Base-by-base conservation (phyloP, 106 monocot genomes). In the Dendrobium officinale region DNA sequence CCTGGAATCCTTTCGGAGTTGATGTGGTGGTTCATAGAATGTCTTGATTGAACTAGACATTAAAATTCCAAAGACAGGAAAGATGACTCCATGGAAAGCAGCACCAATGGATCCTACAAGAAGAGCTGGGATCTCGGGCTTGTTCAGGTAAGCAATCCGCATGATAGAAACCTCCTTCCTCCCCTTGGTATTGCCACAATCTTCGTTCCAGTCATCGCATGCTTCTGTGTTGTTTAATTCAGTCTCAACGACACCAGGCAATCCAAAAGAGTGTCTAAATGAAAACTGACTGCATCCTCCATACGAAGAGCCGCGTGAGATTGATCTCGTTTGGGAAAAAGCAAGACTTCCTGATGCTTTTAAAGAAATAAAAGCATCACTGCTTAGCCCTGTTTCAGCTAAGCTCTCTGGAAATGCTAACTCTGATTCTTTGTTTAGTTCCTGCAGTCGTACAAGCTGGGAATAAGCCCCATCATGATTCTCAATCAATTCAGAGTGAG, bases 371-470 rank as follows among this genome's bases (percentile, higher is more conserved):
- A 6, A 51, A 29, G 42, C 48, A 42, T 67, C 77, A 80, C 49
- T 70, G 59, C 64, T 83, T 13, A 31, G 41, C 29, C 17, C 33
- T 70, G 5, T 13, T 19, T 54, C 75, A 54, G 15, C 54, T 29
- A 24, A 5, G 6, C 56, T 68, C 29, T 33, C 31, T 45, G 66
- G 42, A 37, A 13, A 0, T 27, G 16, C 22, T 44, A 70, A 56
- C 9, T 77, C 64, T 4, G 66, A 41, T 58, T 92, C 33, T 17
- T 86, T 86, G 31, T 78, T 79, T 10, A 82, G 77, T 54, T 90
- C 90, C 82, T 95, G 95, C 49, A 95, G 80, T 19, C 83, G 86
- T n/a, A 95, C 87, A 37, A 95, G 90, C 54, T 95, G 90, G 54
- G 80, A 87, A 74, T 95, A 95, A 33, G 95, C 85, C 0, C 95